Base-by-base conservation (phyloP, 352 stramenopile species). In the Plasmopara halstedii region DNA sequence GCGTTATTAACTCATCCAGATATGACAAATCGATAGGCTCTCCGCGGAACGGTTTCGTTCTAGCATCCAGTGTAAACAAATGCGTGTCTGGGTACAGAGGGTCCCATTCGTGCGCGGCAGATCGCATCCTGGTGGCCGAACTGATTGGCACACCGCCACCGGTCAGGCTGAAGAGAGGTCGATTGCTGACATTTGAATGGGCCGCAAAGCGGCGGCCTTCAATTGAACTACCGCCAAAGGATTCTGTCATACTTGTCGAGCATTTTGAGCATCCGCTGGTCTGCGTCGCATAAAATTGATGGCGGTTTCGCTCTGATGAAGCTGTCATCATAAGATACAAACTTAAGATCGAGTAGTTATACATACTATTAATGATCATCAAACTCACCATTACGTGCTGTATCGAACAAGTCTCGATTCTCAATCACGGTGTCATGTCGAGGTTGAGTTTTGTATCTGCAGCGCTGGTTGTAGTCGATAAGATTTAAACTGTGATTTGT, bases 11-110 rank as follows among this genome's bases (percentile, higher is more conserved):
- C 36, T 62, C 55, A 23, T 53, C 56, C 17, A 79, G 53, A 56
- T 79, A 79, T 51, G 68, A 79, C 31, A 79, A 37, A 22, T 79
- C 68, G 23, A 79, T 61, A 2, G 54, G 60, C 32, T 62, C 58
- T 11, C 53, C 25, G 8, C 63, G 65, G 25, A 36, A 49, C 22
- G 55, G 41, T 15, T 63, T 49, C 3, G 52, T 23, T 20, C 55
- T 53, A 13, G 66, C 35, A 29, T 57, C 53, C 11, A 68, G 23
- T 6, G 62, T 56, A 10, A 68, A 20, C 4, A 42, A 50, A 9
- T 59, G 50, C 18, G 46, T 59, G 9, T 27, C 46, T 21, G 33
- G 50, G 7, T 35, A 37, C 25, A 29, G 25, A 10, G 25, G 3
- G 25, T 29, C 25, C 25, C 25, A 29, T 29, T 56, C 43, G 7